These are phyloP conservation scores for Pythium angustatum DNA, from an alignment of 352 stramenopile species.

Conservation along the genomic window DNA sequence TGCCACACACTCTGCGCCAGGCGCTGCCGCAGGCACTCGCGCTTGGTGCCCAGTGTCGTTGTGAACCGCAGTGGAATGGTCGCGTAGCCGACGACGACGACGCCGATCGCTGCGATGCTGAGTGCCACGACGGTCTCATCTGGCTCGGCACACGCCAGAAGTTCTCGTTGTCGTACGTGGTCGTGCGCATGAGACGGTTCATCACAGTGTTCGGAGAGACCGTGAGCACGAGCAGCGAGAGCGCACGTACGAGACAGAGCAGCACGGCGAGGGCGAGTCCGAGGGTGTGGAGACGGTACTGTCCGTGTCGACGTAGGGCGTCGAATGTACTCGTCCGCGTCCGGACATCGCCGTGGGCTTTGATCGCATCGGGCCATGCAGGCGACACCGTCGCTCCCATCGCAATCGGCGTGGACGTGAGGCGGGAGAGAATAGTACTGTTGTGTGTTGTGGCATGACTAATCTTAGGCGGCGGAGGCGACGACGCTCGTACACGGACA, in stretches of 20 bases:
- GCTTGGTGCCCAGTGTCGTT: too few species aligned
- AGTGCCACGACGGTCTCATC: constrained; percentile 19
- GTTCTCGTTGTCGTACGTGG: constrained; percentile 33
- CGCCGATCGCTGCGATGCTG: constrained; percentile 24
- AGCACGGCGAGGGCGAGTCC: not conserved
- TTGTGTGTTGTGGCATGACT: too few species aligned
- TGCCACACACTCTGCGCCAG: not conserved
- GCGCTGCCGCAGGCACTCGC: not conserved
- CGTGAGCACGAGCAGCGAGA: constrained; percentile 38
- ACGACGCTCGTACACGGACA: too few species aligned
- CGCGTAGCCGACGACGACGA: constrained; percentile 32
- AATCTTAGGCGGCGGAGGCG: too few species aligned
- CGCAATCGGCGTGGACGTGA: too few species aligned
- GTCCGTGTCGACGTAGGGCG: too few species aligned
- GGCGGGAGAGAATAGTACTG: too few species aligned
- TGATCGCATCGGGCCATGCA: too few species aligned
- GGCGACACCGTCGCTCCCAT: too few species aligned
- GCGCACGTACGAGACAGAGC: constrained; percentile 26
- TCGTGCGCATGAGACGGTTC: constrained; percentile 41
- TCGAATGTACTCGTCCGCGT: too few species aligned
- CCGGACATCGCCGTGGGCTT: too few species aligned
- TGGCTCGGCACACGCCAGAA: constrained; percentile 47
- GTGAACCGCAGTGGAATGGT: not conserved
- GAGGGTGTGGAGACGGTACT: too few species aligned
- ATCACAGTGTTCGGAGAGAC: constrained; percentile 32